Conservation (phyloP, 2,329 filamentous ascomycete species). For the Apiospora koreana region DNA sequence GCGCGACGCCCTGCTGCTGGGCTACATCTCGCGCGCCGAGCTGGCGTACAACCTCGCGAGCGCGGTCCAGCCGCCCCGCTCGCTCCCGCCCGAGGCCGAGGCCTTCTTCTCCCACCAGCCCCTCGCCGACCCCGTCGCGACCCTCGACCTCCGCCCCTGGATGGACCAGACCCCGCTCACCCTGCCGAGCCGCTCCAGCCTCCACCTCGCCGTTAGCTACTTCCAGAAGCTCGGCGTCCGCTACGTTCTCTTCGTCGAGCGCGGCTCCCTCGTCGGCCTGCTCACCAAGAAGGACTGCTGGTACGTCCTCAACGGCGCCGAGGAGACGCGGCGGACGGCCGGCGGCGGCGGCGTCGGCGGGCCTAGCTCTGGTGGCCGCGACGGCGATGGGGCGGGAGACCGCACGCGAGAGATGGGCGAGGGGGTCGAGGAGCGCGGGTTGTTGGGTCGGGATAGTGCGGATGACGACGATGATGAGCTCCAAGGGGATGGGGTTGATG, state of each 20-base stretch:
- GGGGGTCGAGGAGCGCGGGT: not conserved
- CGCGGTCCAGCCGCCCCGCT: conserved; percentile 56
- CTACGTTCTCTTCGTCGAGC: conserved; percentile 85
- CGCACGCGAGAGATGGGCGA: not conserved
- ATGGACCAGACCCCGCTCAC: conserved; percentile 99
- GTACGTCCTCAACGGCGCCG: conserved; percentile 82
- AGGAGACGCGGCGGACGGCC: conserved; percentile 40
- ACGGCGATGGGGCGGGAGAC: not conserved
- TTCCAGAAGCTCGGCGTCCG: conserved; percentile 92
- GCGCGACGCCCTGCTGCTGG: conserved; percentile 76
- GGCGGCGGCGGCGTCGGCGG: not conserved
- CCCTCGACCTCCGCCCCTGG: conserved; percentile 90
- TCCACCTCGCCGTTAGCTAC: conserved; percentile 87
- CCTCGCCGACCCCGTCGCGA: conserved; percentile 73
- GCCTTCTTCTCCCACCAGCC: conserved; percentile 84
- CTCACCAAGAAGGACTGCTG: conserved; percentile 98
- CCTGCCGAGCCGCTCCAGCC: conserved; percentile 71
- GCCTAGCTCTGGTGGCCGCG: not conserved
- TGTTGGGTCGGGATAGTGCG: not conserved
- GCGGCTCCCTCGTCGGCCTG: conserved; percentile 78
- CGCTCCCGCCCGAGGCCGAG: conserved; percentile 70
- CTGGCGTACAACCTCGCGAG: conserved; percentile 77
- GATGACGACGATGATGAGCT: conserved; percentile 10
- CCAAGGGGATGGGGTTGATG: not conserved
- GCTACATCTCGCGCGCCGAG: conserved; percentile 93